Evolutionary conservation across 768 basidiomycete genomes (phyloP), one percentile per base, ranked within the genome.

Genomic region (Mrakia blollopis): DNA sequence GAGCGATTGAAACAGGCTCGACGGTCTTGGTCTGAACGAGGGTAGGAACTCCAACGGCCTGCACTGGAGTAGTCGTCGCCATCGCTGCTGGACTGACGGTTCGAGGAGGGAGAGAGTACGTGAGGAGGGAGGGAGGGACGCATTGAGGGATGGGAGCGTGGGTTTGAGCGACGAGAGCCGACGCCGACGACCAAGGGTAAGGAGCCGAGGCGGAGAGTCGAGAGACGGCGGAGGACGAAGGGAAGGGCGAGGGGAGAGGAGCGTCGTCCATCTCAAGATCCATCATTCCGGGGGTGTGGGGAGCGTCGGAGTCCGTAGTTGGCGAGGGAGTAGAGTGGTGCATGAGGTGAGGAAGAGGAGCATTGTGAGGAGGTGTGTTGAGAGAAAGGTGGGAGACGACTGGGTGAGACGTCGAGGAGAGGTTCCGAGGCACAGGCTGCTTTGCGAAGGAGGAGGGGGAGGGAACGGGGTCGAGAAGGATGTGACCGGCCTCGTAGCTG

Each of bases 401-500:
- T n/a, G 52, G 71, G 44, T 35, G 71, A 18, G 71, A 70, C 28
- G 47, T 68, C 68, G 35, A 68, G 50, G 18, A 28, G 47, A 35
- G 61, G 61, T 30, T 37, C 41, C 71, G 63, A 39, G 50, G 70
- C 41, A 78, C 69, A 9, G 57, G 21, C 37, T 69, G 77, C 52
- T 73, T 67, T 37, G 69, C 54, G 68, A 80, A 78, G 75, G 78
- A 78, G 21, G 77, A 73, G 54, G 57, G 0, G 23, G 8, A 0
- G 57, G 74, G 78, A 57, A 80, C 79, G n/a, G n/a, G n/a, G n/a
- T n/a, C n/a, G n/a, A n/a, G n/a, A n/a, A 80, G 72, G 78, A 95
- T 91, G 82, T 96, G 94, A 67, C 89, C 89, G 78, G 93, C 91
- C 81, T 96, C 94, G 79, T 95, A 94, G 82, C 77, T 78, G 52